phyloP scores from a whole-genome alignment of 2,329 filamentous ascomycete species.

The Calonectria multiphialidica region DNA sequence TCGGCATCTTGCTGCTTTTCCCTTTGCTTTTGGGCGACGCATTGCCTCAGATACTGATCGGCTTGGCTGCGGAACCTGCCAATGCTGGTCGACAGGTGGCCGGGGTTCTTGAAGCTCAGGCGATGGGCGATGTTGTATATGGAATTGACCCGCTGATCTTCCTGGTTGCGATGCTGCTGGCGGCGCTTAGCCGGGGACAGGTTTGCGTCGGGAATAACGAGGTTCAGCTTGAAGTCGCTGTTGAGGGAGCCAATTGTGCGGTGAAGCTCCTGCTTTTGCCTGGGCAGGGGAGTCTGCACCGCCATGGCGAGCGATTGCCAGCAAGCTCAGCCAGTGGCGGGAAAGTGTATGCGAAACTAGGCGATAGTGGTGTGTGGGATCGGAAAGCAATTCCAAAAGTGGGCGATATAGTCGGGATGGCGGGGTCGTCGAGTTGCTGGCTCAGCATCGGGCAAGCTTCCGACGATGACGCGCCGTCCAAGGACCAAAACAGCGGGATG shows the following conservation, averaged over 20 bases:
- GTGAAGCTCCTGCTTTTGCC: constrained; percentile 36
- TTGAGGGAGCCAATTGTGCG: constrained; percentile 43
- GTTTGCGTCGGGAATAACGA: constrained; percentile 37
- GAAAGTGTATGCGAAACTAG: constrained; percentile 11
- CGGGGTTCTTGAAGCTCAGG: constrained; percentile 36
- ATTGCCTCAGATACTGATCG: constrained; percentile 30
- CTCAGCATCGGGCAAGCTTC: constrained; percentile 2
- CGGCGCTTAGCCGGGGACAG: constrained; percentile 43
- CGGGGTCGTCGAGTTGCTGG: constrained; percentile 9
- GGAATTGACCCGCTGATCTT: constrained; percentile 35
- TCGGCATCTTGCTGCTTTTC: constrained; percentile 23
- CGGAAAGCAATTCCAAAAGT: constrained; percentile 17
- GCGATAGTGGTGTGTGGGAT: not conserved
- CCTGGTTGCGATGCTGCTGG: constrained; percentile 33
- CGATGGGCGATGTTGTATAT: constrained; percentile 39
- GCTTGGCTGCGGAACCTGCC: constrained; percentile 40
- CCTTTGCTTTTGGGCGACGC: constrained; percentile 34
- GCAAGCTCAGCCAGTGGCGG: not conserved
- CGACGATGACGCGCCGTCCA: constrained; percentile 6
- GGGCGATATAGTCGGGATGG: constrained; percentile 13
- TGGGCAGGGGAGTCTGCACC: not conserved
- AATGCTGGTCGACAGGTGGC: constrained; percentile 34
- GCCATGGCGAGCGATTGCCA: constrained; percentile 32
- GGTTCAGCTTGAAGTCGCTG: constrained; percentile 40
- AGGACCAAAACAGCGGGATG: constrained; percentile 9